Base-by-base conservation (phyloP, 2,329 filamentous ascomycete genomes). In the Sporothrix humicola region DNA sequence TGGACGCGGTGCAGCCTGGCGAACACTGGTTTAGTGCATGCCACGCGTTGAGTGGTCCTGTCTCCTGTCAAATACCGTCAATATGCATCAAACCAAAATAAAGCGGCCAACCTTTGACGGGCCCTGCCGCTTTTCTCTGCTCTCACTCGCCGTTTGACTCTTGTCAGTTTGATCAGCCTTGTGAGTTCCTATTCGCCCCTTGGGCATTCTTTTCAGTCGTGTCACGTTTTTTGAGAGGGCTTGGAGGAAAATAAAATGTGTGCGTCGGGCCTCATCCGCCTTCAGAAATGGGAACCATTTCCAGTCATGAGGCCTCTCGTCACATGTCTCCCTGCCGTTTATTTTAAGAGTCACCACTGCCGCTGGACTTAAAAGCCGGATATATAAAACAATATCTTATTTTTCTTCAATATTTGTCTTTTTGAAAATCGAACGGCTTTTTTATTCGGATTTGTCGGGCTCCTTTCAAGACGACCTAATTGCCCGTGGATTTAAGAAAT, bases 121-220 rank as follows among this genome's bases (percentile, higher is more conserved):
- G 37, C 59, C 59, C 44, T 46, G 37, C 59, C 59, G 59, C 59
- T 46, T 31, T 37, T 37, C 31, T 37, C 31, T 37, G 31, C 4
- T 37, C 31, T 37, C 4, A 37, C n/a, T 20, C 31, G 15, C 37
- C 17, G 37, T 42, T 46, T 63, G 31, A 44, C 59, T 46, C 59
- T 46, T 65, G 23, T 26, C 56, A 37, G 56, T 58, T 58, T 65
- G 59, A 42, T 23, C 37, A 65, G 59, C 59, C n/a, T 23, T n/a
- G 58, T 17, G 15, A 20, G n/a, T 20, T 65, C 59, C n/a, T 23
- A 46, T 46, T 46, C 59, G n/a, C 59, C 59, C n/a, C 59, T n/a
- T 65, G 59, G 59, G 42, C 59, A 65, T 65, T 46, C 12, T 65
- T 5, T 44, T 2, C 5, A 20, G 37, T 12, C 10, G 23, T 65